Base-by-base conservation (phyloP, 2,329 filamentous ascomycete genomes). In the Cladosporium halotolerans region DNA sequence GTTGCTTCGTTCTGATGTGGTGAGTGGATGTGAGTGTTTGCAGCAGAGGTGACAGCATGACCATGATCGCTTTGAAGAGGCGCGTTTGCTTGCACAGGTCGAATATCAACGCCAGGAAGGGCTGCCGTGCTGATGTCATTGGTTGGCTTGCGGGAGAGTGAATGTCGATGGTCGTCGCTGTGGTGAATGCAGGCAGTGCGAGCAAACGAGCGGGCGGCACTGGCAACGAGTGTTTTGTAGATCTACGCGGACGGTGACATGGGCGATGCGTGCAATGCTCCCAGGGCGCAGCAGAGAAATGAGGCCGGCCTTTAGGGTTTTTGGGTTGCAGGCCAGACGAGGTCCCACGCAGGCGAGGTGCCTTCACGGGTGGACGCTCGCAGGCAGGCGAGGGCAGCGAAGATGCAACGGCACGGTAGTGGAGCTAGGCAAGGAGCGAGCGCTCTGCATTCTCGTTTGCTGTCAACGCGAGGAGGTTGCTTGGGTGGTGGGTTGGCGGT, bases 11-110 rank as follows among this genome's bases (percentile, higher is more conserved):
- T 67, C 67, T 56, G 68, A 45, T 16, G 50, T 40, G 42, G 33
- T 45, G 50, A 16, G 31, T 46, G 19, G 33, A 70, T 70, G 53
- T 70, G 67, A 31, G 72, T 60, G 70, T 73, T 71, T 63, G 63
- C 62, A 65, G 71, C 61, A 55, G 19, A 2, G 54, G 49, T 11
- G 54, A 58, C 34, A 60, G 47, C 50, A 63, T 60, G 39, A 55
- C 55, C 46, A 52, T 57, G 55, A 63, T 58, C 36, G 59, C 63
- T 57, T 52, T 60, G 8, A 55, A 57, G 36, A 66, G 53, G 38
- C 56, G 58, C 38, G 55, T 52, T 11, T 52, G 43, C 28, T 56
- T 46, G 54, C 62, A 62, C 40, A 58, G 52, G 52, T 66, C 60
- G 47, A 58, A 32, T 43, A 51, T 38, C 8, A 51, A 36, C 11